A percentile compares a stretch with the other conserved stretches of the same genome.
Conservation (phyloP, 2,329 filamentous ascomycete genomes). For the Clonostachys rhizophaga region DNA sequence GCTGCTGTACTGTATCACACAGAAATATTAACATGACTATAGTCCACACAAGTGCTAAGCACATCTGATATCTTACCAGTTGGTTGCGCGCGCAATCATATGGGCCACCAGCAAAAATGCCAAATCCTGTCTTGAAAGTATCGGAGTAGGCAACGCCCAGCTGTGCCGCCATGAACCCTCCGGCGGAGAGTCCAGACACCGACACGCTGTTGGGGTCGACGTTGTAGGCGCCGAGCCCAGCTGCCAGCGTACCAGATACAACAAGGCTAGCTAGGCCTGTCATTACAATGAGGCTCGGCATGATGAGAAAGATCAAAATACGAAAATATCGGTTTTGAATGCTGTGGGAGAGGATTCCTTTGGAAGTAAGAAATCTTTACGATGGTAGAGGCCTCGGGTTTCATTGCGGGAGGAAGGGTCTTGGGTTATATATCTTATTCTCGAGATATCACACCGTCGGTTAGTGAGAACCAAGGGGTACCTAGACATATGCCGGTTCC, state of each 20-base stretch:
- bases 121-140: slow-evolving; percentile 6
- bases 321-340: too few relatives aligned
- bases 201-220: slow-evolving; percentile 5
- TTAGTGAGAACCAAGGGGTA: too few relatives aligned
- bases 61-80: background rate
- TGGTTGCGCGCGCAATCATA: slow-evolving; percentile 7
- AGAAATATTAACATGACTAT: background rate
- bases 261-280: too few relatives aligned
- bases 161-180: slow-evolving; percentile 7
- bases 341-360: too few relatives aligned
- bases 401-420: too few relatives aligned
- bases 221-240: slow-evolving; percentile 4
- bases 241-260: background rate
- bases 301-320: too few relatives aligned
- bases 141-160: slow-evolving; percentile 5
- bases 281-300: too few relatives aligned
- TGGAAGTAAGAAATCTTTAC: too few relatives aligned
- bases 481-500: too few relatives aligned
- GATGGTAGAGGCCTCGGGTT: too few relatives aligned
- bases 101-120: slow-evolving; percentile 5
- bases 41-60: background rate
- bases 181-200: slow-evolving; percentile 4
- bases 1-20: background rate
- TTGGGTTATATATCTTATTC: too few relatives aligned
- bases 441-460: too few relatives aligned